Conservation (phyloP, 106 monocot genomes). For the Allium cepa region DNA sequence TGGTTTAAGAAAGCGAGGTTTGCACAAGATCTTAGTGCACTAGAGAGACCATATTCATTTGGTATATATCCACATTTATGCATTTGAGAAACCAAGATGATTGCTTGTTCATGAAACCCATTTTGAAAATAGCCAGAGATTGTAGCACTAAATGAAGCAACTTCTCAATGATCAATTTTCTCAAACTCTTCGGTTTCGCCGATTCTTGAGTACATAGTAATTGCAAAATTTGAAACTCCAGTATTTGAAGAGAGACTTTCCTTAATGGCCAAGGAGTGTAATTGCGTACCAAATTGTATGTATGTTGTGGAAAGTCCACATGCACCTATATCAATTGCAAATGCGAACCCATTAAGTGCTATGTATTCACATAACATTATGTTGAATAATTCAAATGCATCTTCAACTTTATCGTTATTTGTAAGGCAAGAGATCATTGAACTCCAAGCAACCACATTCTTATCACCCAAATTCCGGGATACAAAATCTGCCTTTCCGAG, state of each 20-base stretch:
- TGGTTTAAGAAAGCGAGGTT: conserved; percentile 46
- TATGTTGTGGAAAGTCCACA: conserved; percentile 18
- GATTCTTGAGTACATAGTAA: conserved; percentile 57
- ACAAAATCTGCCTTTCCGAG: conserved; percentile 21
- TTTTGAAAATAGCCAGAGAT: conserved; percentile 66
- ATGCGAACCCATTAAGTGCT: conserved; percentile 53
- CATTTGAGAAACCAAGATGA: conserved; percentile 33
- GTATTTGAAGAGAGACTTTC: conserved; percentile 21
- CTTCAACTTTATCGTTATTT: conserved; percentile 23
- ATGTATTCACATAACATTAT: conserved; percentile 36
- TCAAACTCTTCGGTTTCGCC: conserved; percentile 30
- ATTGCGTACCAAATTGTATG: conserved; percentile 25
- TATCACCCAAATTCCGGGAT: conserved; percentile 28
- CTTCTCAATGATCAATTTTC: conserved; percentile 28
- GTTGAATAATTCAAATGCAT: conserved; percentile 32
- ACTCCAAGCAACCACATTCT: conserved; percentile 67
- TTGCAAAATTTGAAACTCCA: conserved; percentile 40
- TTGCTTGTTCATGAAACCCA: conserved; percentile 34
- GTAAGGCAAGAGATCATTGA: conserved; percentile 63
- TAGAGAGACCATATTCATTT: conserved; percentile 55
- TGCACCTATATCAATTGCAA: conserved; percentile 35
- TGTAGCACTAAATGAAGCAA: conserved; percentile 44
- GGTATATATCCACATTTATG: conserved; percentile 32
- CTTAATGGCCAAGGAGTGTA: conserved; percentile 55
- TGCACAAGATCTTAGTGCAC: conserved; percentile 57